phyloP scores from a whole-genome alignment of 306 rosid species.

The Acacia crassicarpa region DNA sequence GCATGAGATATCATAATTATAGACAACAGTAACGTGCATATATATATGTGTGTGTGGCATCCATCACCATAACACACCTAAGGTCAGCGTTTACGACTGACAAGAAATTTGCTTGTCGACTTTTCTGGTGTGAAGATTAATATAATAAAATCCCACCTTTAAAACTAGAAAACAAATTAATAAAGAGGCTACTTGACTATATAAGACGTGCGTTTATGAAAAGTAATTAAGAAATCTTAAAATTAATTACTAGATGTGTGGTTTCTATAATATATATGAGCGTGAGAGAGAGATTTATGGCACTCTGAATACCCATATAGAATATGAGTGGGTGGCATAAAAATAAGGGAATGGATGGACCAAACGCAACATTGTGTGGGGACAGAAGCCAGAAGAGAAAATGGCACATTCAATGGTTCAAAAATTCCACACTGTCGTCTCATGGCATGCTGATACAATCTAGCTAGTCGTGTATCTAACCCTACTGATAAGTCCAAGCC shows the following conservation, averaged over 20 bases:
- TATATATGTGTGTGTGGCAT: background rate
- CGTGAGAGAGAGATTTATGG: slow-evolving; percentile 18
- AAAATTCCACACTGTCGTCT: slow-evolving; percentile 34
- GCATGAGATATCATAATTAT: slow-evolving; percentile 11
- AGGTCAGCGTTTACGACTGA: slow-evolving; percentile 31
- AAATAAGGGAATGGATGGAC: slow-evolving; percentile 43
- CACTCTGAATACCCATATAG: slow-evolving; percentile 15
- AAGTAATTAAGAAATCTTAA: background rate
- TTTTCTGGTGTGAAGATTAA: background rate
- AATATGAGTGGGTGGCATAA: slow-evolving; percentile 29
- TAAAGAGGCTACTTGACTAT: background rate
- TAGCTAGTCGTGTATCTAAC: background rate
- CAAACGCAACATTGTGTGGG: slow-evolving; percentile 24
- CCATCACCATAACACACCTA: slow-evolving; percentile 24
- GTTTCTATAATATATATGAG: background rate
- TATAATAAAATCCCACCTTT: background rate
- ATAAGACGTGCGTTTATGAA: background rate
- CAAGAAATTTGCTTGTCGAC: slow-evolving; percentile 12
- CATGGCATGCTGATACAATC: background rate
- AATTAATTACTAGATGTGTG: background rate
- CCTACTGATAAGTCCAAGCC: background rate
- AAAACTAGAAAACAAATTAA: background rate
- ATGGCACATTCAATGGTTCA: slow-evolving; percentile 48
- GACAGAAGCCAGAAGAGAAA: slow-evolving; percentile 26
- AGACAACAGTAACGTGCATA: background rate